These are phyloP conservation scores for Pisolithus microcarpus DNA, from an alignment of 768 basidiomycete species.

Conservation along the genomic window DNA sequence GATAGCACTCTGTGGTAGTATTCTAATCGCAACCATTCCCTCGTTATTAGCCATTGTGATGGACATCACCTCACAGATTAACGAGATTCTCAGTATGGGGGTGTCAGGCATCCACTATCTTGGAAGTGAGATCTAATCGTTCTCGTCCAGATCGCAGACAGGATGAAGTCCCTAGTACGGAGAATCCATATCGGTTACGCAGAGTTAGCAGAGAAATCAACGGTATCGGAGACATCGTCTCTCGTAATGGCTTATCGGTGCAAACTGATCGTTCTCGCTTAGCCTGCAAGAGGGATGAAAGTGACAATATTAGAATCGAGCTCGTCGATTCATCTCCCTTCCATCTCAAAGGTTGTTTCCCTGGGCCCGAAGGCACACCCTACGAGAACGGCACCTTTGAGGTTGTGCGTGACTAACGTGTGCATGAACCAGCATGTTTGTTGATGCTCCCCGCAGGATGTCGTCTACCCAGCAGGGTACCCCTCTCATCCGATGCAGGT, in stretches of 20 bases:
- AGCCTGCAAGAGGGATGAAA: conserved; percentile 96
- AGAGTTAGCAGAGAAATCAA: conserved; percentile 92
- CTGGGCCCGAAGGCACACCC: conserved; percentile 87
- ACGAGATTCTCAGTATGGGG: no score
- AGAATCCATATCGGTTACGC: conserved; percentile 36
- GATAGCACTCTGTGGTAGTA: no score
- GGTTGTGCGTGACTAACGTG: conserved; percentile 54
- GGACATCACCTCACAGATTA: no score
- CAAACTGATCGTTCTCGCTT: conserved; percentile 9
- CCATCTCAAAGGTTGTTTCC: conserved; percentile 86
- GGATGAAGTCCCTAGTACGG: no score
- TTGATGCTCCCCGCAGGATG: conserved; percentile 52
- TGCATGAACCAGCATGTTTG: neutral
- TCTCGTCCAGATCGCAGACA: no score
- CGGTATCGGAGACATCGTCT: conserved; percentile 36
- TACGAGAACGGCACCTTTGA: conserved; percentile 89
- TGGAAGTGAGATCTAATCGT: no score
- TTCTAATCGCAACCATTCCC: no score
- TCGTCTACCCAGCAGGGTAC: conserved; percentile 84
- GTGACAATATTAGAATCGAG: conserved; percentile 78
- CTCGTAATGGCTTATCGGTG: neutral
- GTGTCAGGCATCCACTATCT: no score
- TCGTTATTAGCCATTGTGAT: no score
- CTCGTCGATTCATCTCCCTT: conserved; percentile 86
- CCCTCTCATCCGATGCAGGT: conserved; percentile 95